A percentile compares a stretch with the other conserved stretches of the same genome.
These are phyloP conservation scores for Mucor racemosus DNA, from an alignment of 371 early-diverging fungal species.

Conservation along the genomic window DNA sequence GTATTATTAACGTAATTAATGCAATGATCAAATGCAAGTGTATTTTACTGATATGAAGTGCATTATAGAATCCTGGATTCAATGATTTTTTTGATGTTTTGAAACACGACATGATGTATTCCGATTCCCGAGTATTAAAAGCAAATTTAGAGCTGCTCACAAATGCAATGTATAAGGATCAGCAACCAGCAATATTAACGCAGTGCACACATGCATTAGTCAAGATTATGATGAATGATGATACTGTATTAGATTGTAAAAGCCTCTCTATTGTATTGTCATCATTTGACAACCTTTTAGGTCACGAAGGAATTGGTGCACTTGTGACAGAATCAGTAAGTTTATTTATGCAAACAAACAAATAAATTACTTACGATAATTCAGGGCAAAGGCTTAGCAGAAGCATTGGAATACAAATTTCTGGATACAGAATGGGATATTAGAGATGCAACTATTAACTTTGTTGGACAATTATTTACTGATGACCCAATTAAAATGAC, in stretches of 20 bases:
- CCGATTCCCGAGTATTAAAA: slow-evolving; percentile 57
- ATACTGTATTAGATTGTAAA: slow-evolving; percentile 35
- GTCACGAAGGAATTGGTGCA: slow-evolving; percentile 28
- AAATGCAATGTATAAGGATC: slow-evolving; percentile 28
- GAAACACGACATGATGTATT: slow-evolving; percentile 29
- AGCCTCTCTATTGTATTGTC: slow-evolving; percentile 45
- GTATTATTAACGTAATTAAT: neutral
- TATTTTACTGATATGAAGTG: neutral
- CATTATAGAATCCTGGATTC: slow-evolving; percentile 7
- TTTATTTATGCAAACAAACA: neutral
- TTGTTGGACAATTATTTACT: slow-evolving; percentile 55
- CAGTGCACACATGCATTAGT: slow-evolving; percentile 41
- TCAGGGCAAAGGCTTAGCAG: slow-evolving; percentile 32
- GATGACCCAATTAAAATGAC: slow-evolving; percentile 16
- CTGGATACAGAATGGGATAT: slow-evolving; percentile 65
- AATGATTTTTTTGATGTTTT: slow-evolving; percentile 39
- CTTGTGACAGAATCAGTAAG: slow-evolving; percentile 18
- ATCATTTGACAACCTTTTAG: slow-evolving; percentile 48
- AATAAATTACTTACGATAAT: neutral
- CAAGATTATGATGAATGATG: slow-evolving; percentile 36
- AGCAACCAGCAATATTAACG: slow-evolving; percentile 17
- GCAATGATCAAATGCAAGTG: neutral
- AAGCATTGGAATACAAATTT: slow-evolving; percentile 45
- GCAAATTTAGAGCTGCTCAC: slow-evolving; percentile 42
- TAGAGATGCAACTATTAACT: slow-evolving; percentile 60